Conservation (phyloP, 129 eudicot genomes). For the sunflower (Helianthus annuus) region HanXRQr2.0-SUNRISE NC_035447.2:13963501-13964000, state of each 20-base stretch:
- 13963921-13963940: constrained; percentile 41
- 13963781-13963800: background rate
- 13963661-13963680: too few species aligned
- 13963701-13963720: constrained; percentile 8
- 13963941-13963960: constrained; percentile 40
- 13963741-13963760: background rate
- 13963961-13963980: constrained; percentile 41
- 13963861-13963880: constrained; percentile 36
- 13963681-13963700: background rate
- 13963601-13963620: constrained; percentile 28
- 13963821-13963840: constrained; percentile 20
- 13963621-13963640: constrained; percentile 37
- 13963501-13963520: background rate
- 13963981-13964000: constrained; percentile 63
- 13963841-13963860: constrained; percentile 36
- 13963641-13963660: constrained; percentile 24
- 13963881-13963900: constrained; percentile 22
- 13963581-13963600: constrained; percentile 25
- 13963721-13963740: constrained; percentile 21
- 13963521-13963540: background rate
- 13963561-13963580: background rate
- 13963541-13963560: background rate
- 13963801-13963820: constrained; percentile 19
- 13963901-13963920: constrained; percentile 25
- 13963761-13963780: constrained; percentile 6